Evolutionary conservation across 345 rosid species (phyloP).

Genomic region (Lumnitzera racemosa): DNA sequence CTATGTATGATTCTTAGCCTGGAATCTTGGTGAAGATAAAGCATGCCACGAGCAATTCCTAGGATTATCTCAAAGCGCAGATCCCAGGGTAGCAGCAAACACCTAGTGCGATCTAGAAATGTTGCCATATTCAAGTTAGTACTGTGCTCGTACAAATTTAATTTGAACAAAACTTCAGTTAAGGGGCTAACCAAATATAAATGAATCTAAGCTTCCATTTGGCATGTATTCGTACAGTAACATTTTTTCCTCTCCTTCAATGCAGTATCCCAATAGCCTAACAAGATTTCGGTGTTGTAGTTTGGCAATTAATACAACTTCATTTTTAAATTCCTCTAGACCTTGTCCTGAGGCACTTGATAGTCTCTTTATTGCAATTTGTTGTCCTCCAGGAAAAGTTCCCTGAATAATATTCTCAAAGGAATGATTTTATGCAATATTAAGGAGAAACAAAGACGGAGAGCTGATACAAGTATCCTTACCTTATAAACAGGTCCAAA

Average conservation of each 20-base stretch:
- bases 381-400: constrained; percentile 34
- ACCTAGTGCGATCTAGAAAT: background rate
- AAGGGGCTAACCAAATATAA: constrained; percentile 41
- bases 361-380: constrained; percentile 58
- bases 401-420: constrained; percentile 17
- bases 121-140: background rate
- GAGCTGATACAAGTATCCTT: background rate
- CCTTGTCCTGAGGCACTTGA: constrained; percentile 54
- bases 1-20: constrained; percentile 70
- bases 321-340: constrained; percentile 48
- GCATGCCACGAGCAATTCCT: constrained; percentile 75
- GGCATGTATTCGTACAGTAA: constrained; percentile 53
- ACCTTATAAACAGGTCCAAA: constrained; percentile 71
- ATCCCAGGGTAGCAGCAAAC: constrained; percentile 36
- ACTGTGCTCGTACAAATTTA: background rate
- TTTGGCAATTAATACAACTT: constrained; percentile 41
- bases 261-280: constrained; percentile 43
- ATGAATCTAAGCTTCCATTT: constrained; percentile 52
- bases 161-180: background rate
- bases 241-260: constrained; percentile 36
- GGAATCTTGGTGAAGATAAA: constrained; percentile 74
- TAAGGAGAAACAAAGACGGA: background rate
- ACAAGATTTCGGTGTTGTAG: constrained; percentile 60
- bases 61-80: constrained; percentile 45
- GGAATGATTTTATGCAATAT: too few relatives aligned